Conservation (phyloP, 2,329 filamentous ascomycete species). For the Paraconiothyrium brasiliense region DNA sequence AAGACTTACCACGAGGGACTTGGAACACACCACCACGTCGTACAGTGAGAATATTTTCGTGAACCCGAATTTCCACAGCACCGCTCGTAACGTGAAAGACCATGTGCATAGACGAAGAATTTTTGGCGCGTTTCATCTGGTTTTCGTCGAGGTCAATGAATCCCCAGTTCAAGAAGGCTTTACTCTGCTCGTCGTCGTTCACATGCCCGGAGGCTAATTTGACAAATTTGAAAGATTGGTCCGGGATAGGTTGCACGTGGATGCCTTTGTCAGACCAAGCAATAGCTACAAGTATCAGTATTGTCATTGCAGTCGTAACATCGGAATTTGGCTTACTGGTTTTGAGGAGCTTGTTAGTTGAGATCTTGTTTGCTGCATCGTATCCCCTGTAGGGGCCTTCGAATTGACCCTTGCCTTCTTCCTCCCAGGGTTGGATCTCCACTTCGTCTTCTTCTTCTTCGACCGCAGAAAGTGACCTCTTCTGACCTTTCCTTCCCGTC, state of each 20-base stretch:
- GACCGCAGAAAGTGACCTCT: conserved; percentile 43
- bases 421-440: conserved; percentile 78
- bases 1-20: conserved; percentile 84
- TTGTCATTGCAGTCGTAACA: background rate
- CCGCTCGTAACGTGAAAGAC: conserved; percentile 90
- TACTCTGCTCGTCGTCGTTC: conserved; percentile 48
- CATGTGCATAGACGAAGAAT: conserved; percentile 96
- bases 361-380: conserved; percentile 67
- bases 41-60: conserved; percentile 80
- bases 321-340: conserved; percentile 45
- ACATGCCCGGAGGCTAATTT: conserved; percentile 70
- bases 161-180: conserved; percentile 88
- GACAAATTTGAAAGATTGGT: conserved; percentile 83
- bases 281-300: conserved; percentile 59
- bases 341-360: conserved; percentile 61
- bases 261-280: conserved; percentile 68
- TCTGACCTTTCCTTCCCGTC: conserved; percentile 39
- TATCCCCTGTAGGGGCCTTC: conserved; percentile 71
- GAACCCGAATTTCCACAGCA: conserved; percentile 80
- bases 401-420: conserved; percentile 68
- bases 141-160: conserved; percentile 88
- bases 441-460: conserved; percentile 65
- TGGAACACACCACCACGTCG: conserved; percentile 91
- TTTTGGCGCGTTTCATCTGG: conserved; percentile 87
- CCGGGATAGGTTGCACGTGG: conserved; percentile 65